These are phyloP conservation scores for Breynia disticha DNA, from an alignment of 441 rosid species.

Conservation along the genomic window DNA sequence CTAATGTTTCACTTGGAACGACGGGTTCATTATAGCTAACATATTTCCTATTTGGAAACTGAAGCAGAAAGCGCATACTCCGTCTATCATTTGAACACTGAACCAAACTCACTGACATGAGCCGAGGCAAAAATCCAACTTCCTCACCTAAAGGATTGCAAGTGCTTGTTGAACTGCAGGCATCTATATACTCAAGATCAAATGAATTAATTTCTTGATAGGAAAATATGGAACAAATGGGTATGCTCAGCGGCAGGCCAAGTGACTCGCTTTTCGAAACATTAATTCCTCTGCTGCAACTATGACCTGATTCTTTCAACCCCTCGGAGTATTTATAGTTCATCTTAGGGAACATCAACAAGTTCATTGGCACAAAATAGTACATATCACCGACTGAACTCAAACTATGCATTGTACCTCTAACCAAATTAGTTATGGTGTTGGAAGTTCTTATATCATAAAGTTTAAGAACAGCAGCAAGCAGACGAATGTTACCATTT, in stretches of 20 bases:
- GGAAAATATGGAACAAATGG: constrained; percentile 20
- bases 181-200: constrained; percentile 16
- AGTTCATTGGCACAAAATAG: constrained; percentile 42
- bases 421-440: constrained; percentile 43
- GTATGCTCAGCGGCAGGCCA: constrained; percentile 6
- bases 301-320: constrained; percentile 10
- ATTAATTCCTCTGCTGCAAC: constrained; percentile 11
- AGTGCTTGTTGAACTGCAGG: constrained; percentile 9
- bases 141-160: constrained; percentile 21
- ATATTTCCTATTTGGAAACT: constrained; percentile 15
- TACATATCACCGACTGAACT: constrained; percentile 18
- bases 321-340: constrained; percentile 17
- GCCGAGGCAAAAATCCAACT: constrained; percentile 17
- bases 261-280: constrained; percentile 10
- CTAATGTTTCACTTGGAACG: constrained; percentile 41
- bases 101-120: constrained; percentile 18
- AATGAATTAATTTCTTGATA: not conserved
- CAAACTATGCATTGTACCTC: constrained; percentile 51
- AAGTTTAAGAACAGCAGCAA: constrained; percentile 47
- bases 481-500: constrained; percentile 21
- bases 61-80: constrained; percentile 21
- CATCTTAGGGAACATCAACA: constrained; percentile 28
- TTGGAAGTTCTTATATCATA: constrained; percentile 30
- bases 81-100: constrained; percentile 17
- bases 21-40: constrained; percentile 18